Base-by-base conservation (phyloP, 2,329 filamentous ascomycete genomes). In the Colletotrichum spaethianum region DNA sequence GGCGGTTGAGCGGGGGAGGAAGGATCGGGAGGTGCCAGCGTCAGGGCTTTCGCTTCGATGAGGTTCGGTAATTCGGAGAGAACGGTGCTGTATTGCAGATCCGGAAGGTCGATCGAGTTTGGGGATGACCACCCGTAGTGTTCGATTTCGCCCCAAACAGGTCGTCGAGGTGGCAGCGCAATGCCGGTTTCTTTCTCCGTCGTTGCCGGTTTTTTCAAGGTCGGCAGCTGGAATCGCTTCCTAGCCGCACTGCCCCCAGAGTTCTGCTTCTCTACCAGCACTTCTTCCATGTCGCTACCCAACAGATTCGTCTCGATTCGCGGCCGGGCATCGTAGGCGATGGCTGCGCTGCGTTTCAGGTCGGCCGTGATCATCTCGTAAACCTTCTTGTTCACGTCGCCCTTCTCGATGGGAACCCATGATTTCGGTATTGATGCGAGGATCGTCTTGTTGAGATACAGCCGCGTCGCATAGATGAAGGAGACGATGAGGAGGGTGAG, bases 1-100 rank as follows among this genome's bases (percentile, higher is more conserved):
- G 82, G 83, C 11, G 83, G 82, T 3, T 81, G 81, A 23, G 78
- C 77, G 44, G 77, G 77, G 23, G 83, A 84, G 42, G 77, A 81
- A 44, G 80, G 84, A 74, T 83, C 86, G 0, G 86, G 85, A 38
- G 92, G 94, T 0, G 93, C 94, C 46, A 98, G 88, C 0, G 94
- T 95, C n/a, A 98, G 90, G 1, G 95, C 96, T 80, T 96, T 96
- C 12, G 94, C 96, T 84, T 98, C 96, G 74, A 98, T 93, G 36
- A 98, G 87, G 78, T 97, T 93, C 1, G 95, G 94, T 31, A 99
- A 86, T 81, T 98, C 96, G 46, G 89, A 87, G 23, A 98, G 86
- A 31, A 99, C 94, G 2, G 91, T 91, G 76, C 87, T 88, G 81
- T 97, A 98, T 75, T 97, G 91, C n/a, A 98, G 83, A 78, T 94